Base-by-base conservation (phyloP, 2,329 filamentous ascomycete genomes). In the Zymoseptoria passerinii region DNA sequence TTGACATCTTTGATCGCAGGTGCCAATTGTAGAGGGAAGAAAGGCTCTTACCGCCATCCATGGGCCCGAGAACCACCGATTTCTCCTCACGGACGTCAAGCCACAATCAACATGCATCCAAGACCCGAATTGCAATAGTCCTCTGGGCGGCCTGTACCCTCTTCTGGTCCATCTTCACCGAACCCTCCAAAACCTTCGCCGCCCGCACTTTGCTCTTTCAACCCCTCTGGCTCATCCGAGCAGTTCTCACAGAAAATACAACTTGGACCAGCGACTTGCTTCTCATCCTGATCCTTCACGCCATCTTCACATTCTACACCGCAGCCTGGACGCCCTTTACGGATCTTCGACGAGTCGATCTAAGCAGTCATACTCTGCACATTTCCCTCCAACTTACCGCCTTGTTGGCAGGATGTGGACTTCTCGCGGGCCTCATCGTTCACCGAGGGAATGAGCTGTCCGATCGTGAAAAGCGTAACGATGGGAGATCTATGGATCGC, bases 151-250 rank as follows among this genome's bases (percentile, higher is more conserved):
- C 35, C 35, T 44, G 2, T 16, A 44, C 35, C 16, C 35, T 44
- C 35, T 56, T 69, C 50, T 72, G 70, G 70, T 69, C 63, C 61
- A 66, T 71, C 55, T 71, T 71, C 61, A 67, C 66, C 7, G 63
- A 65, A 20, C 69, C 69, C 8, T 54, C 63, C 19, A 63, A 60
- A 48, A 71, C 70, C n/a, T 68, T 68, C 35, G 63, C 67, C 7
- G 66, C 64, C 4, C 58, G 70, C 35, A 56, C 66, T n/a, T 9
- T 69, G 5, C 59, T 72, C 4, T 65, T 71, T 28, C 68, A 72
- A 54, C 70, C 69, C 18, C 51, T 66, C 29, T 72, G 70, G 70
- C 23, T 65, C 2, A 13, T 68, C 2, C 65, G 70, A 20, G 48
- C n/a, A 9, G 63, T 66, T 1, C 50, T 63, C 8, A 40, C n/a